phyloP scores from a whole-genome alignment of 805 yeast species.

The Kazachstania viticola region DNA sequence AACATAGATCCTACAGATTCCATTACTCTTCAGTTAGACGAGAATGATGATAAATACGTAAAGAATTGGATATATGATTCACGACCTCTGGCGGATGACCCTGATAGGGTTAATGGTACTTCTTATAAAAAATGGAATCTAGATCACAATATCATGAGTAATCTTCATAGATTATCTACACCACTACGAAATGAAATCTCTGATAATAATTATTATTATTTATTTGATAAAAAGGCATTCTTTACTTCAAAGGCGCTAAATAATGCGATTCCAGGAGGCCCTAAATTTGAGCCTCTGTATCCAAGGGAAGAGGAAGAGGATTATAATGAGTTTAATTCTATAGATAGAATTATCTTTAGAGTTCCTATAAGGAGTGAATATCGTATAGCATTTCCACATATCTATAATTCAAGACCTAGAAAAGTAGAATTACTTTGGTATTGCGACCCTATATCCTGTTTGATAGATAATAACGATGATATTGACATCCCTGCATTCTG shows the following conservation, averaged over 20 bases:
- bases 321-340: slow-evolving; percentile 79
- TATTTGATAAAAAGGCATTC: slow-evolving; percentile 71
- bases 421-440: slow-evolving; percentile 53
- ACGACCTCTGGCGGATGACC: slow-evolving; percentile 55
- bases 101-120: slow-evolving; percentile 53
- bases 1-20: slow-evolving; percentile 65
- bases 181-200: slow-evolving; percentile 52
- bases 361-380: slow-evolving; percentile 71
- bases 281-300: slow-evolving; percentile 81
- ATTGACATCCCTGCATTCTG: slow-evolving; percentile 44
- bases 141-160: slow-evolving; percentile 48
- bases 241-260: slow-evolving; percentile 87
- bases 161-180: slow-evolving; percentile 53
- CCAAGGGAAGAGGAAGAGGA: slow-evolving; percentile 64
- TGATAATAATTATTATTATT: slow-evolving; percentile 51
- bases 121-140: slow-evolving; percentile 68
- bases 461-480: slow-evolving; percentile 30
- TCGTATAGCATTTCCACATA: slow-evolving; percentile 72
- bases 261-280: slow-evolving; percentile 87
- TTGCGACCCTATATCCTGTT: slow-evolving; percentile 48
- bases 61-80: slow-evolving; percentile 74
- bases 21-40: slow-evolving; percentile 54
- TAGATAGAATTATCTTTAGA: slow-evolving; percentile 79
- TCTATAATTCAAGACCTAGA: slow-evolving; percentile 69
- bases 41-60: slow-evolving; percentile 47